Evolutionary conservation across 176 grass and related monocot species (phyloP).

Genomic region (Hordeum marinum): DNA sequence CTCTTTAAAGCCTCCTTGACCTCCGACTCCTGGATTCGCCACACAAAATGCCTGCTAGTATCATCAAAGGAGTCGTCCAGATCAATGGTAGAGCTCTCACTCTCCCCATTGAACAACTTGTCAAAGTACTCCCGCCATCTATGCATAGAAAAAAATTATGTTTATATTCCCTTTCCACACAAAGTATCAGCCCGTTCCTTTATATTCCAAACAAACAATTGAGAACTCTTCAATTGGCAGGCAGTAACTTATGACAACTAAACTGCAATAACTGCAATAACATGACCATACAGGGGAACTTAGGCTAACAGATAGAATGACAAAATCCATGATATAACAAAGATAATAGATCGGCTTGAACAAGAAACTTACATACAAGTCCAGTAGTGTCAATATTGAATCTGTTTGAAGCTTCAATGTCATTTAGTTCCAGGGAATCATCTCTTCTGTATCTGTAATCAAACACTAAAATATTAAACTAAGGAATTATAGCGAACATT

Average conservation of each 20-base stretch:
- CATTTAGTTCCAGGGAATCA: conserved; percentile 67
- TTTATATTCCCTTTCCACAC: not conserved
- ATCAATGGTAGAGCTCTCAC: no score
- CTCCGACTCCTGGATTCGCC: no score
- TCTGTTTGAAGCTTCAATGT: conserved; percentile 69
- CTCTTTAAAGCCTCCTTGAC: no score
- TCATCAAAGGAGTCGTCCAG: no score
- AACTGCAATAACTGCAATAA: not conserved
- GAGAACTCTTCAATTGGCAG: not conserved
- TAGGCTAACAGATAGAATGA: not conserved
- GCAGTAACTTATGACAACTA: not conserved
- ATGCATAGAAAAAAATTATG: not conserved
- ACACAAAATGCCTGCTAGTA: no score
- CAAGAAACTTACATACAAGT: conserved; percentile 82
- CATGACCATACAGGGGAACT: not conserved
- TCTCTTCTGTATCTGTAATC: conserved; percentile 78
- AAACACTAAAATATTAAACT: conserved; percentile 19
- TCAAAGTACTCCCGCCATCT: no score
- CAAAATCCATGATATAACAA: not conserved
- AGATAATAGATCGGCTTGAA: conserved; percentile 23
- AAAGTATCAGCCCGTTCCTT: not conserved
- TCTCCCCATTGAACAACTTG: no score
- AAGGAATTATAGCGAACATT: conserved; percentile 14
- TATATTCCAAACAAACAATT: not conserved
- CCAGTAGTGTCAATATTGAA: conserved; percentile 86